Base-by-base conservation (phyloP, 1,284 basidiomycete species). In the Ceratobasidium sp. region DNA sequence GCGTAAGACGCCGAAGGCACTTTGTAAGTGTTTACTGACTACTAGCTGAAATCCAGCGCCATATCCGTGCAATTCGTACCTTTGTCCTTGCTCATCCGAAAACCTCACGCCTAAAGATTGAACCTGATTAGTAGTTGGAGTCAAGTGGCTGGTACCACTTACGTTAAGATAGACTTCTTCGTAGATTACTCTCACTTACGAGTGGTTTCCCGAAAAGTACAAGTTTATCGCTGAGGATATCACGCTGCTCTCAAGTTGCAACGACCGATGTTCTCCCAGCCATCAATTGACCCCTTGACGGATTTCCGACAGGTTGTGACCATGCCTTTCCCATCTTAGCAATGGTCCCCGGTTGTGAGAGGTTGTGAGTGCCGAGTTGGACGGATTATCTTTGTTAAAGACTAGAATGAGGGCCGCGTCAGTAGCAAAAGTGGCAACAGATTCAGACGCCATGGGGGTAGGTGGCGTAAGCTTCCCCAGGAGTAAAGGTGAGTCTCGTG, bases 1-100 rank as follows among this genome's bases (percentile, higher is more conserved):
- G 21, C 52, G 28, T 23, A 23, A 55, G 52, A 55, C 52, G 52
- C 30, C 55, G 28, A 28, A 21, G 23, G 9, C 7, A 32, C 16
- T 32, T 32, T 30, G 30, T 9, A 5, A 13, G 18, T 38, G 8
- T 23, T 21, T 28, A 58, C 63, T 55, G 55, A 75, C 74, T n/a
- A 50, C 52, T 58, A 73, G 64, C 30, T 69, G 57, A 38, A 75
- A 72, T 18, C 72, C 72, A 30, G 72, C 7, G 30, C 72, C 72
- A 11, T 62, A 63, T n/a, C 72, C 74, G 43, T 63, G 66, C 74
- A 62, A 75, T 21, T 50, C 72, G 18, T 75, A 75, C 57, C 58
- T 73, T 46, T 72, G 58, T 6, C 74, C 74, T 43, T 70, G 72
- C 18, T 69, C 71, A 52, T 75, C 72, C 30, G 67, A 73, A 30